These are phyloP conservation scores for Plenodomus lindquistii DNA, from an alignment of 2,329 filamentous ascomycete species.

Conservation along the genomic window DNA sequence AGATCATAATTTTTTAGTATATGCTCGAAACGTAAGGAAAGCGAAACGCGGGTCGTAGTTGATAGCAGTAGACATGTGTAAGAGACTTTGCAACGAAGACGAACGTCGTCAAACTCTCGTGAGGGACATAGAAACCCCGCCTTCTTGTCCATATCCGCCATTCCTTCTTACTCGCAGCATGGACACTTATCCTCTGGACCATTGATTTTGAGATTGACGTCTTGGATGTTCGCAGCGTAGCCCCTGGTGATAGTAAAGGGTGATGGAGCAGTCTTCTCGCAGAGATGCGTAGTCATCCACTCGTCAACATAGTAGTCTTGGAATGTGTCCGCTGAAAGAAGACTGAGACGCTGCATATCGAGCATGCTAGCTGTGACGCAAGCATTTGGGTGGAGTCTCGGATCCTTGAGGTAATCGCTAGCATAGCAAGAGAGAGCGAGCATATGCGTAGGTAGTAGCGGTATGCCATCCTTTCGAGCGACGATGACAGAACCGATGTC, in stretches of 20 bases:
- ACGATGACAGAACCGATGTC: conserved; percentile 10
- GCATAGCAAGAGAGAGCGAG: conserved; percentile 9
- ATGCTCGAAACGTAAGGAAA: background rate
- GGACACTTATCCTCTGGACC: background rate
- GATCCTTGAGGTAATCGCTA: background rate
- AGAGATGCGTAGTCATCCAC: background rate
- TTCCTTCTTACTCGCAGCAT: background rate
- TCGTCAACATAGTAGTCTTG: background rate
- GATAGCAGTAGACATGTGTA: too few relatives aligned
- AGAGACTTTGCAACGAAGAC: background rate
- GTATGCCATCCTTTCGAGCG: conserved; percentile 16
- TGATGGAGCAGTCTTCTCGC: background rate
- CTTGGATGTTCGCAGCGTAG: background rate
- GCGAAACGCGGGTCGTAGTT: too few relatives aligned
- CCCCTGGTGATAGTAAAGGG: conserved; percentile 1
- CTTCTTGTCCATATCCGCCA: background rate
- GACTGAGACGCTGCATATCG: background rate
- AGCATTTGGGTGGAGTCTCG: background rate
- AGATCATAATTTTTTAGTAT: too few relatives aligned
- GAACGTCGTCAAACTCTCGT: background rate
- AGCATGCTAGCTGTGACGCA: background rate
- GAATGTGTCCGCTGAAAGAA: conserved; percentile 5
- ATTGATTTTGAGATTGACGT: background rate
- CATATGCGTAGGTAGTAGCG: conserved; percentile 12
- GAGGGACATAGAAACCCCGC: too few relatives aligned